Percentiles rank a stretch among this genome's conserved stretches.
Evolutionary conservation across 257 asterid genomes (phyloP).

Genomic region (Eucommia ulmoides): DNA sequence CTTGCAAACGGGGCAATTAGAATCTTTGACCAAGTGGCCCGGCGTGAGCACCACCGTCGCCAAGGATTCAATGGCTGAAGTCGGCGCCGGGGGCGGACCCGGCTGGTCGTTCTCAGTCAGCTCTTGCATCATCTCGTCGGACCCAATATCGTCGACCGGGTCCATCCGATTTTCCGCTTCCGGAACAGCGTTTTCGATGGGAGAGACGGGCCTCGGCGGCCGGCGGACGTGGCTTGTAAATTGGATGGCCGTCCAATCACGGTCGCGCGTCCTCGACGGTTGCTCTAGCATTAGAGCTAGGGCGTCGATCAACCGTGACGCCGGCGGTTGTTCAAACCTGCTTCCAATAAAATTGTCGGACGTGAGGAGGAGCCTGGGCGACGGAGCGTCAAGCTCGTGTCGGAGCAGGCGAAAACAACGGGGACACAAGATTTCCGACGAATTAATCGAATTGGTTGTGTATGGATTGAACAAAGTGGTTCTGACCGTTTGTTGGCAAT

Average conservation of each 20-base stretch:
- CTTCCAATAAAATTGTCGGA: no score
- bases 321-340: slow-evolving; percentile 26
- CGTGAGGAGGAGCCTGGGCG: slow-evolving; percentile 34
- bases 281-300: slow-evolving; percentile 43
- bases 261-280: slow-evolving; percentile 12
- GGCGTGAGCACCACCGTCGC: slow-evolving; percentile 29
- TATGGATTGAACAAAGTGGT: slow-evolving; percentile 57
- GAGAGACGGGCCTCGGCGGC: slow-evolving; percentile 25
- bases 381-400: slow-evolving; percentile 51
- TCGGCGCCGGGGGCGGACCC: slow-evolving; percentile 33
- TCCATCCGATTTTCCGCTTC: neutral
- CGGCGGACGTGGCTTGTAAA: slow-evolving; percentile 49
- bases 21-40: slow-evolving; percentile 27
- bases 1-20: slow-evolving; percentile 69
- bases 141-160: slow-evolving; percentile 2
- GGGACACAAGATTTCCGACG: slow-evolving; percentile 59
- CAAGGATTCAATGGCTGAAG: slow-evolving; percentile 29
- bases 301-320: slow-evolving; percentile 32
- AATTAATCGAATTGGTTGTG: slow-evolving; percentile 54
- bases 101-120: slow-evolving; percentile 24
- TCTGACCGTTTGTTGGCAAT: slow-evolving; percentile 56
- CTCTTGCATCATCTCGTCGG: slow-evolving; percentile 24
- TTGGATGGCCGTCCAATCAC: slow-evolving; percentile 33
- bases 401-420: slow-evolving; percentile 42
- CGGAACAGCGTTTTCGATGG: slow-evolving; percentile 7